These are phyloP conservation scores for Boehmeria nivea DNA, from an alignment of 306 rosid species.

Conservation along the genomic window DNA sequence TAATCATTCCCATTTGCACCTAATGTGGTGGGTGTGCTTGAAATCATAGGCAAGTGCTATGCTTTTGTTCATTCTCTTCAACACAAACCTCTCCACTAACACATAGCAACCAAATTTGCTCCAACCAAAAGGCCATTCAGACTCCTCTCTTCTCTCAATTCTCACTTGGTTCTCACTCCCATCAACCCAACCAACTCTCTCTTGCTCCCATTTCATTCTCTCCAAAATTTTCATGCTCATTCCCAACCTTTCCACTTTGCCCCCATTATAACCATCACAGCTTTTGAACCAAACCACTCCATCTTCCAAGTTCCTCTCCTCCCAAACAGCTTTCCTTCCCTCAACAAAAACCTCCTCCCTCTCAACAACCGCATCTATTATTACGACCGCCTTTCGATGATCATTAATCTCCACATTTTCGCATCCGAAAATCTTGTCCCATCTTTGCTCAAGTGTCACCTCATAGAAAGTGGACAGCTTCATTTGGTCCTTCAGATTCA, in stretches of 20 bases:
- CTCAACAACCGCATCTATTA: conserved; percentile 42
- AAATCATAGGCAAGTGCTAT: conserved; percentile 33
- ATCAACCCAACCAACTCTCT: conserved; percentile 33
- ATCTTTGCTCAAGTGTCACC: conserved; percentile 58
- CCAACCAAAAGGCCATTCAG: conserved; percentile 22
- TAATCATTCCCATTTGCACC: conserved; percentile 41
- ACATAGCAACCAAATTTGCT: conserved; percentile 9
- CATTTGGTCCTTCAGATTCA: no score
- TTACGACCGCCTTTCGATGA: no score
- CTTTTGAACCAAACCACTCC: conserved; percentile 45
- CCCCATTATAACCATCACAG: background rate
- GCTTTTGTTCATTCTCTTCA: conserved; percentile 39
- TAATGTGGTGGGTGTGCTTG: conserved; percentile 36
- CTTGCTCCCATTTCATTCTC: no score
- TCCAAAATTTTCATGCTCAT: conserved; percentile 43
- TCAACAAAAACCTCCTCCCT: conserved; percentile 29
- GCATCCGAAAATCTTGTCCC: conserved; percentile 44
- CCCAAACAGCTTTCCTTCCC: conserved; percentile 35
- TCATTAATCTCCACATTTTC: conserved; percentile 12
- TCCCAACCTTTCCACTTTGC: conserved; percentile 30
- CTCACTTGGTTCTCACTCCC: conserved; percentile 29
- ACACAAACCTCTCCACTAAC: conserved; percentile 17
- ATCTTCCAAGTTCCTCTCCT: conserved; percentile 1
- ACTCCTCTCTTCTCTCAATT: conserved; percentile 45
- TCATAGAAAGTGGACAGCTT: conserved; percentile 45